Evolutionary conservation across 2,329 filamentous ascomycete genomes (phyloP).

Genomic region (Beauveria bassiana): DNA sequence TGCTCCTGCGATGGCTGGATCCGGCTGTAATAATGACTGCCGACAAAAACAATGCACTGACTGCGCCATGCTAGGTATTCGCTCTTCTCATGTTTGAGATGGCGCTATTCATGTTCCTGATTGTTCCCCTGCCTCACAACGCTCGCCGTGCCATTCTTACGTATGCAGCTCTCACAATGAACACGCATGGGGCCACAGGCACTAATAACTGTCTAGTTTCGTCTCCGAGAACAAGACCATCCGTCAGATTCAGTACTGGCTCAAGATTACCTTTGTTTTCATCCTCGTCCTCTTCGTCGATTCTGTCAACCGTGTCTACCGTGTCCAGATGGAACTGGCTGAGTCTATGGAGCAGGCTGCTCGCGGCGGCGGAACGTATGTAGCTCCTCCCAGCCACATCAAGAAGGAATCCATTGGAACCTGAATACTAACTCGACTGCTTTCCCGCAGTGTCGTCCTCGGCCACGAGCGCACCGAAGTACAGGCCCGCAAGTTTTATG

Average conservation of each 20-base stretch:
- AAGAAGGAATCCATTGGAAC: neutral
- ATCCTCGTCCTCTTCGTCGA: constrained; percentile 97
- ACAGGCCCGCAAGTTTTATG: constrained; percentile 99
- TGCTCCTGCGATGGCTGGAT: neutral
- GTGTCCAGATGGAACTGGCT: constrained; percentile 83
- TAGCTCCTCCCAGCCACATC: neutral
- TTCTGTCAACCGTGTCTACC: constrained; percentile 91
- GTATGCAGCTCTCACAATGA: constrained; percentile 30
- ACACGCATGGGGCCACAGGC: constrained; percentile 8
- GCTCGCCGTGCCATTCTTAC: constrained; percentile 78
- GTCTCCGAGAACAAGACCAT: constrained; percentile 80
- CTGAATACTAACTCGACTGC: neutral
- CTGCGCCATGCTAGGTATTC: constrained; percentile 56
- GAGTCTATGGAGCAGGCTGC: constrained; percentile 54
- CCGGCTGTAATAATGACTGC: neutral
- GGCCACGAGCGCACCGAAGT: constrained; percentile 96
- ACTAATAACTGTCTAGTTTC: constrained; percentile 50
- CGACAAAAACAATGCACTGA: constrained; percentile 17
- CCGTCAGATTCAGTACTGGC: constrained; percentile 90
- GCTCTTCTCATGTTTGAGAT: constrained; percentile 77
- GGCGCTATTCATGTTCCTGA: constrained; percentile 68
- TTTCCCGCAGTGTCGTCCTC: constrained; percentile 49
- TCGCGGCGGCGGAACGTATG: constrained; percentile 38
- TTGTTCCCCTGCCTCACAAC: constrained; percentile 82
- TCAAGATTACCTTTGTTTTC: constrained; percentile 99